These are phyloP conservation scores for Rhinocladiella mackenziei DNA, from an alignment of 2,329 filamentous ascomycete species.

Conservation along the genomic window DNA sequence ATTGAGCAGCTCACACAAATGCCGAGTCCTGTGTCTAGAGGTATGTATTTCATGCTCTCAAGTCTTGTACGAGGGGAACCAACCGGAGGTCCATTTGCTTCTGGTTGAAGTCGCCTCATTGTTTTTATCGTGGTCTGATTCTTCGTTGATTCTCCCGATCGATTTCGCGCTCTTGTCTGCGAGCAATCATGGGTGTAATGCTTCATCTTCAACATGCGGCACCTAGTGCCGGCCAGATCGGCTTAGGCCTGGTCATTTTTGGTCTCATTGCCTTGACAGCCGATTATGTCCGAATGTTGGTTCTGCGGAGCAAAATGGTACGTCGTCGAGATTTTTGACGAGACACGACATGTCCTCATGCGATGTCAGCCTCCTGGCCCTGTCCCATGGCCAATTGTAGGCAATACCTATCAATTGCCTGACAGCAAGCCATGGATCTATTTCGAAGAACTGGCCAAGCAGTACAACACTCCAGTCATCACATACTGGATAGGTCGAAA, in stretches of 20 bases:
- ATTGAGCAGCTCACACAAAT: conserved; percentile 2
- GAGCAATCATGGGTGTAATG: conserved; percentile 20
- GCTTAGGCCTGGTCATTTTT: conserved; percentile 14
- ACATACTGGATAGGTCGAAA: conserved; percentile 54
- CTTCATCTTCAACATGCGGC: conserved; percentile 20
- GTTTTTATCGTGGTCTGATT: conserved; percentile 3
- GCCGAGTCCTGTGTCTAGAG: conserved; percentile 9
- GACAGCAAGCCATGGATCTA: conserved; percentile 56
- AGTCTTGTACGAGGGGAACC: conserved; percentile 1
- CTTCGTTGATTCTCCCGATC: neutral
- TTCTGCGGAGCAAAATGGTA: conserved; percentile 32
- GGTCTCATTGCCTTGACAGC: conserved; percentile 18
- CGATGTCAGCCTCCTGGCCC: conserved; percentile 51
- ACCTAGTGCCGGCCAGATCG: conserved; percentile 19
- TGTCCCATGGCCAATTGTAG: conserved; percentile 52
- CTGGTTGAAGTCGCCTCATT: too few species aligned
- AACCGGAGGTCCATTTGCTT: too few species aligned
- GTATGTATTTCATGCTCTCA: neutral
- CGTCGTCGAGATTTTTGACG: too few species aligned
- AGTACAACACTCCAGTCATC: conserved; percentile 49
- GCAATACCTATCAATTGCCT: conserved; percentile 55
- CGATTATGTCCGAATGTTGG: conserved; percentile 31
- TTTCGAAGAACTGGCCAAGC: conserved; percentile 52
- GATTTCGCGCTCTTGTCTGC: neutral
- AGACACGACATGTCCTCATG: too few species aligned